Evolutionary conservation across 1,284 basidiomycete species (phyloP), one percentile per base, ranked within the genome.

Genomic region (Porogramme epimiltina): DNA sequence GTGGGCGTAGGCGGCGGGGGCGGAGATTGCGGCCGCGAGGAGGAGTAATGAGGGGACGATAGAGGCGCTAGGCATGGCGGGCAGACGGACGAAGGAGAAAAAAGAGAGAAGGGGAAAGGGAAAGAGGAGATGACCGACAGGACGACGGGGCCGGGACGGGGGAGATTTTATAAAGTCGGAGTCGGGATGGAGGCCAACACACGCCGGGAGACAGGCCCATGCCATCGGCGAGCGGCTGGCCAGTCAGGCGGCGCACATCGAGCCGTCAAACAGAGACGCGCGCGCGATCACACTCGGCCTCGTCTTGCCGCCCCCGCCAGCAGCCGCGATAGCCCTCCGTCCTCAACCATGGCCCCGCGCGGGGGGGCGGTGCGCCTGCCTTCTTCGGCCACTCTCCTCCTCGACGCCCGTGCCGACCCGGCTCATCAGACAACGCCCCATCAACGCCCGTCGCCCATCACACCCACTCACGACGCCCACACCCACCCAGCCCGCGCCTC

Each of bases 231-330:
- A n/a, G n/a, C n/a, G n/a, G n/a, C n/a, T n/a, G 18, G 25, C n/a
- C 22, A 33, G 18, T 16, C 20, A 34, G 39, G 37, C 18, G 19
- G 42, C 42, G 40, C 31, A 46, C 19, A 24, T 36, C 39, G 36
- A 23, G 34, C 41, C 22, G 19, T 20, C 23, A 20, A 15, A 37
- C 13, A 25, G 18, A 23, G 43, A 43, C 51, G 45, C 51, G 51
- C 45, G 48, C 39, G n/a, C 46, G 54, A 56, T 59, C 57, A 54
- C 56, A 58, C 57, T 51, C 57, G 57, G 57, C 57, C 57, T 41
- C 11, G 15, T 4, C 19, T 47, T 52, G 57, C 57, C 57, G 56
- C 49, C n/a, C 25, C 37, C 23, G 28, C 8, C 45, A 3, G 23
- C 5, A 37, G 28, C 34, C 36, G 25, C 25, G 18, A 31, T 23